Base-by-base conservation (phyloP, 2,329 filamentous ascomycete genomes). In the Penicillium sp. region DNA sequence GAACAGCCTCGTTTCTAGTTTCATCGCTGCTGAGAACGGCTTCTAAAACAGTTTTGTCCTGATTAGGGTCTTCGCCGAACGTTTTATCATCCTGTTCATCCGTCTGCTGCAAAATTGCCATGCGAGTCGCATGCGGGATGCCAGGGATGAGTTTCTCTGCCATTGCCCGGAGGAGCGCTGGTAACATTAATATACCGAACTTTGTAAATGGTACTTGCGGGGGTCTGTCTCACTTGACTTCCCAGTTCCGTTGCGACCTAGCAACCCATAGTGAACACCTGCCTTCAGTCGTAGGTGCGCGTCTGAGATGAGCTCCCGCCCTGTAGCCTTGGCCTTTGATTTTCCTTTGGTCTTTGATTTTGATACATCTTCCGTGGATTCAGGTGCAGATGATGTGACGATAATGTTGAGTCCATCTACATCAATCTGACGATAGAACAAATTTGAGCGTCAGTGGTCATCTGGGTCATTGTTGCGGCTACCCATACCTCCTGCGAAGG, bases 181-280 rank as follows among this genome's bases (percentile, higher is more conserved):
- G 6, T 43, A 13, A 29, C 10, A 53, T 53, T 29, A 62, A 52
- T 49, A 62, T 39, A 36, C 38, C 17, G 27, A 47, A 43, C 15
- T 25, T 27, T 4, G 27, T 29, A 59, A n/a, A 35, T 36, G 21
- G 3, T n/a, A 35, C 17, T 64, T 19, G 23, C 52, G 27, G 6
- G 19, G 4, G 19, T 21, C 19, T 25, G 2, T 55, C 68, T 23
- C 74, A 88, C 86, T 93, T 4, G 89, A 93, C 70, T 96, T 96
- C 6, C 91, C 91, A 2, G 87, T 89, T 0, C 91, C 91, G 74
- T 96, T 96, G 7, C 89, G 82, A 0, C 91, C 91, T 21, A 93
- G 80, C 1, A 96, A 78, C 0, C 90, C 90, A 78, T 96, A 96
- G 60, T 89, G 82, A 45, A 86, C 81, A 0, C 89, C 88, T 49